phyloP scores from a whole-genome alignment of 2,329 filamentous ascomycete species.

The Nakataea oryzae region DNA sequence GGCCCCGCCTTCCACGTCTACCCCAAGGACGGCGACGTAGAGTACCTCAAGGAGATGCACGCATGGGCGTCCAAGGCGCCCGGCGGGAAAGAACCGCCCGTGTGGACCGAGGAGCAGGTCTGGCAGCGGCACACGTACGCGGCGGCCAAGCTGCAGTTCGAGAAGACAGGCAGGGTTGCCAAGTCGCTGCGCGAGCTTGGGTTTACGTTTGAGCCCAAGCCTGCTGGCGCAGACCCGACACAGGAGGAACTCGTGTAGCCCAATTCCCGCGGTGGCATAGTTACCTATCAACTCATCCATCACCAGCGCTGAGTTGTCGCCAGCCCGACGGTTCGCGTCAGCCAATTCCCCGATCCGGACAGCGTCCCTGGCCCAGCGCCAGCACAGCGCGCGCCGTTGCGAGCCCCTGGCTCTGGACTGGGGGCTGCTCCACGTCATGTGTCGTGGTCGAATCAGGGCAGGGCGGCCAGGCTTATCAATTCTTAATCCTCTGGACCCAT shows the following conservation, averaged over 20 bases:
- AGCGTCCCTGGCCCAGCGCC: background rate
- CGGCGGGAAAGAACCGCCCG: slow-evolving; percentile 56
- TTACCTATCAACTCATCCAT: no score
- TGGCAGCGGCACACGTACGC: slow-evolving; percentile 63
- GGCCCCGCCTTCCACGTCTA: slow-evolving; percentile 37
- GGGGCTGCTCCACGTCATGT: background rate
- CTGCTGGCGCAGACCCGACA: slow-evolving; percentile 4
- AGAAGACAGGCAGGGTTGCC: slow-evolving; percentile 52
- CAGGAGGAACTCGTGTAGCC: slow-evolving; percentile 8
- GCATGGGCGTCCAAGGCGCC: slow-evolving; percentile 46
- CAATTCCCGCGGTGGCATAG: background rate
- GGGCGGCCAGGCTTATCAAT: background rate
- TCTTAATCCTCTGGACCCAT: background rate
- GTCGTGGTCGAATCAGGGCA: background rate
- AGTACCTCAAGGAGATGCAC: slow-evolving; percentile 60
- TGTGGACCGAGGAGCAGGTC: slow-evolving; percentile 59
- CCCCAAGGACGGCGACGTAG: slow-evolving; percentile 47
- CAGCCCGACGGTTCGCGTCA: background rate
- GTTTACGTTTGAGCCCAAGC: slow-evolving; percentile 38
- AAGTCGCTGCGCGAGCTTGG: slow-evolving; percentile 63
- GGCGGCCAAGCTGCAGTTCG: slow-evolving; percentile 63
- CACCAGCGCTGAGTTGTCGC: background rate
- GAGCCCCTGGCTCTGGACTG: background rate
- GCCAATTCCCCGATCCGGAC: background rate
- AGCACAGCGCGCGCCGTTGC: background rate